Base-by-base conservation (phyloP, 345 rosid genomes). In the Camelina sativa region DNA sequence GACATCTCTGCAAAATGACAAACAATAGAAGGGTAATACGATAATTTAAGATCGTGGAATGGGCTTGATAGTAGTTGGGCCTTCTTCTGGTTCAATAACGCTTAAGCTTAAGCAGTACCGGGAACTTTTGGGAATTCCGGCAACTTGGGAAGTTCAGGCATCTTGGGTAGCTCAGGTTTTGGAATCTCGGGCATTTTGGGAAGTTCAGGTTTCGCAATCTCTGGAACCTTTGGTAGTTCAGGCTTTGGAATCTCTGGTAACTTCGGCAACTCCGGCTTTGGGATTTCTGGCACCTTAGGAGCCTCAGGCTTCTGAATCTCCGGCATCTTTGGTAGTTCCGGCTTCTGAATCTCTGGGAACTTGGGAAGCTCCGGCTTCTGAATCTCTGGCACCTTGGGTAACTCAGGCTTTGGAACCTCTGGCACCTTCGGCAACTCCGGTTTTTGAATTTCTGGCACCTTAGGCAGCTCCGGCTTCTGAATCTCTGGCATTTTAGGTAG, bases 51-150 rank as follows among this genome's bases (percentile, higher is more conserved):
- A 41, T 48, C 3, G 20, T 71, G 41, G 16, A 8, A 15, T 51
- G 72, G 72, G 73, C 50, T 9, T 30, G 43, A 57, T 46, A 55
- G 32, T 13, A 37, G 40, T 9, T 38, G 41, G 48, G 50, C n/a
- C 72, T 54, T 40, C 15, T 28, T 32, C 28, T 44, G n/a, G 52
- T 30, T 50, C 64, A 44, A 64, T 32, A 48, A 7, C 22, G 13
- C 50, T 74, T 44, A 59, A 13, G 13, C 50, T 74, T 44, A 59
- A 13, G 44, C 6, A 72, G 62, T 20, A 23, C 72, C 72, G 1
- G 78, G 62, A 71, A 62, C 43, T 54, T 76, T 76, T 23, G 83
- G 79, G 12, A 73, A 44, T 54, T 71, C 77, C 2, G 80, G 81
- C 25, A 81, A 8, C 62, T 81, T 41, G 0, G 84, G 85, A 0